phyloP scores from a whole-genome alignment of 2,329 filamentous ascomycete species.

The Fragosphaeria purpurea region DNA sequence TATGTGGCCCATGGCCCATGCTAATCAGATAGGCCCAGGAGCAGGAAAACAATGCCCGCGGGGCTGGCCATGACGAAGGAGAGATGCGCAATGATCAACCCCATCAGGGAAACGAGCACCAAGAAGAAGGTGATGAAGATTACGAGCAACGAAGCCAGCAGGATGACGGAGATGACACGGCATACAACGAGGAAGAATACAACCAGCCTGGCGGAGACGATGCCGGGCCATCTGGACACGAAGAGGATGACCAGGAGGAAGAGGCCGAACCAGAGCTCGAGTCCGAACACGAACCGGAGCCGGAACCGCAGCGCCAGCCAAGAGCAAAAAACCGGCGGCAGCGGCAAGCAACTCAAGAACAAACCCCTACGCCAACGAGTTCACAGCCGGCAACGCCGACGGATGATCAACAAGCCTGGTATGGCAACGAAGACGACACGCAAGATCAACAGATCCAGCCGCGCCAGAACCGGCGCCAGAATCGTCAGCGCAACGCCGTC shows the following conservation, averaged over 20 bases:
- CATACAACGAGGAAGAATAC: constrained; percentile 9
- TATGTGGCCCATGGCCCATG: no score
- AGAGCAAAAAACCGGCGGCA: constrained; percentile 38
- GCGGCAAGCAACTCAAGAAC: constrained; percentile 32
- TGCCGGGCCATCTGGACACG: not conserved
- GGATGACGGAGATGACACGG: constrained; percentile 9
- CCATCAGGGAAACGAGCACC: constrained; percentile 12
- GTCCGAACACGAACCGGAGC: constrained; percentile 50
- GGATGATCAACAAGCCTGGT: constrained; percentile 23
- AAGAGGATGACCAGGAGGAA: constrained; percentile 23
- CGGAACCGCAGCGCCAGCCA: constrained; percentile 56
- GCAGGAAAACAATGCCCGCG: no score
- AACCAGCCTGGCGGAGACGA: constrained; percentile 13
- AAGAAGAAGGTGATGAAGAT: constrained; percentile 5
- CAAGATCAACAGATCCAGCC: constrained; percentile 17
- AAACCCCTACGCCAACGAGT: constrained; percentile 15
- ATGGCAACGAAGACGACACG: constrained; percentile 16
- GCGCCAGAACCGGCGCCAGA: constrained; percentile 3
- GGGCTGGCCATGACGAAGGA: no score
- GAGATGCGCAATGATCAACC: constrained; percentile 11
- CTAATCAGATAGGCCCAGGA: no score
- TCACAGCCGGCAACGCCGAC: constrained; percentile 23
- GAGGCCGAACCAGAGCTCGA: constrained; percentile 43
- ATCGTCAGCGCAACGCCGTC: constrained; percentile 12
- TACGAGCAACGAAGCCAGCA: not conserved